Conservation (phyloP, 2,329 filamentous ascomycete species). For the Fusarium sp. region DNA sequence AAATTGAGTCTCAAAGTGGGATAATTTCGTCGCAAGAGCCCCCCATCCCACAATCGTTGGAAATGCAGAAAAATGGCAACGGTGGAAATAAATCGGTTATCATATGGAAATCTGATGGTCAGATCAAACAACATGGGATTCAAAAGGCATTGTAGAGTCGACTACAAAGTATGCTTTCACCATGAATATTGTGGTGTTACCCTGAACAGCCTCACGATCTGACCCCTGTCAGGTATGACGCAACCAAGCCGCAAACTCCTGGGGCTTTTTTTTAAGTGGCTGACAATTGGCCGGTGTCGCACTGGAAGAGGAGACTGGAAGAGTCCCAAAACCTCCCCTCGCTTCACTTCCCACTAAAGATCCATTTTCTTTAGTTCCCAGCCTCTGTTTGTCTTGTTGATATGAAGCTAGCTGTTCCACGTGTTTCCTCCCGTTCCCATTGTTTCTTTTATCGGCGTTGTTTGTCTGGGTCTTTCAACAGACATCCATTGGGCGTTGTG, state of each 20-base stretch:
- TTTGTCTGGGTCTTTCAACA: neutral
- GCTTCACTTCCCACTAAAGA: conserved; percentile 4
- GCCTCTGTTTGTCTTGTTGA: conserved; percentile 4
- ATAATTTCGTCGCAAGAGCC: neutral
- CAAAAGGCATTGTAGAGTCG: neutral
- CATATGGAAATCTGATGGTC: accelerated
- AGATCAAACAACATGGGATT: neutral
- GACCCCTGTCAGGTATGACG: conserved; percentile 22
- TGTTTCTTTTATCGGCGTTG: conserved; percentile 23
- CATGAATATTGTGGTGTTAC: conserved; percentile 5
- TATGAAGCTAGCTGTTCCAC: neutral
- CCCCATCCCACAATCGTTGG: neutral
- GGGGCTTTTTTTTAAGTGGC: conserved; percentile 6
- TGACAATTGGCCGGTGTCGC: conserved; percentile 20
- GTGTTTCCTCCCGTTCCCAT: neutral
- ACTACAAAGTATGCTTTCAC: neutral
- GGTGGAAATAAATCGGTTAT: neutral
- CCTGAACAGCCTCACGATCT: conserved; percentile 8
- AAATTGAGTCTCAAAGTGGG: neutral
- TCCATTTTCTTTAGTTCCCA: conserved; percentile 1
- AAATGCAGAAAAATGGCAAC: neutral
- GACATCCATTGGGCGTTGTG: conserved; percentile 1
- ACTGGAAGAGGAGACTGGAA: conserved; percentile 10
- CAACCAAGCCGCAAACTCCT: conserved; percentile 5
- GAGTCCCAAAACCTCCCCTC: conserved; percentile 5